These are phyloP conservation scores for Penicillium griseofulvum DNA, from an alignment of 2,329 filamentous ascomycete species.

Conservation along the genomic window DNA sequence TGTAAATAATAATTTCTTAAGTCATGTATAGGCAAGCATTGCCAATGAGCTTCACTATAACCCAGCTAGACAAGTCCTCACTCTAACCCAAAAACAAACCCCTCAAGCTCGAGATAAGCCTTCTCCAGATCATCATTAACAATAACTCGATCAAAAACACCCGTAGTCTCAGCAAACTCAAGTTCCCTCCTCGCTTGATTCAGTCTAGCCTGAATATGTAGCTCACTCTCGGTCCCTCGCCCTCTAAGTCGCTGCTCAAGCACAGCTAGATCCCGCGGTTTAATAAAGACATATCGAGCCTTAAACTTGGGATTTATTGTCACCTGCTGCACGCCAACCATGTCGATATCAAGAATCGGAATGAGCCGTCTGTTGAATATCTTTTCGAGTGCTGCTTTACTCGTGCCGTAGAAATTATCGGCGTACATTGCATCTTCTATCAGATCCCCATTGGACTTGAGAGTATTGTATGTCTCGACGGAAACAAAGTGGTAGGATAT, in stretches of 20 bases:
- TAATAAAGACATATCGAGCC: background rate
- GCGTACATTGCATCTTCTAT: background rate
- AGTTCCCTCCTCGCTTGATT: background rate
- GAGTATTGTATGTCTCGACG: background rate
- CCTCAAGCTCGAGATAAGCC: background rate
- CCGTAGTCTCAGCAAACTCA: background rate
- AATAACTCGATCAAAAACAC: background rate
- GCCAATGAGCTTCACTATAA: background rate
- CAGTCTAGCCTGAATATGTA: background rate
- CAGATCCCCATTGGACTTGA: background rate
- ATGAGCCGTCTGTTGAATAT: background rate
- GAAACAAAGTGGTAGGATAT: background rate
- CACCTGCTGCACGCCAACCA: background rate
- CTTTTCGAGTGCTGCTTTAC: background rate
- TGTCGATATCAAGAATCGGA: background rate
- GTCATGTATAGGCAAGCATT: background rate
- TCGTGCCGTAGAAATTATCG: background rate
- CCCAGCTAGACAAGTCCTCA: background rate
- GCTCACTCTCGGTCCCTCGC: background rate
- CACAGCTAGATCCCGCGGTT: background rate
- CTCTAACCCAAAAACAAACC: background rate
- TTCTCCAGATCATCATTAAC: background rate
- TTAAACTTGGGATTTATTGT: background rate
- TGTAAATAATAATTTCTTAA: background rate
- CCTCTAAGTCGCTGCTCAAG: background rate